Base-by-base conservation (phyloP, 78 protist genomes). In the Dictyostelium firmibasis region DNA sequence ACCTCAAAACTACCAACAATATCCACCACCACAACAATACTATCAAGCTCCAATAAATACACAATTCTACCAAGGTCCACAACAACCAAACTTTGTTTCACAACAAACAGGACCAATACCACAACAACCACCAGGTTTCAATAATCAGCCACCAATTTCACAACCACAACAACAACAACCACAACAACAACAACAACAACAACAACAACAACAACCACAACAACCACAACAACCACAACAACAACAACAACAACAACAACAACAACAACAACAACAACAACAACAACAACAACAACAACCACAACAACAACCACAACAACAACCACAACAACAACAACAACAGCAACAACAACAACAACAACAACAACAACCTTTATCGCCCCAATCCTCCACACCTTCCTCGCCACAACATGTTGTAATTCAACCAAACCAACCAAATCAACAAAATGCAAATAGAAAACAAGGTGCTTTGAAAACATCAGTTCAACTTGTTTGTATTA, bases 51-150 rank as follows among this genome's bases (percentile, higher is more conserved):
- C 36, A 31, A 33, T 35, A 31, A 74, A 18, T 18, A 18, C 75
- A 67, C 74, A 67, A 41, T 41, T 38, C 35, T n/a, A 77, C n/a
- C 83, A 23, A 77, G 53, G 64, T 69, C 81, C 31, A 43, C 81
- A 84, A 75, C 47, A 20, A 62, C 57, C 57, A 74, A 33, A 41
- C 13, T 77, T 67, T 25, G 81, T 77, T 41, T 53, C 69, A 16
- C 91, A 64, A 70, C 91, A 84, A 67, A n/a, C 36, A 70, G 47
- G n/a, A 16, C 31, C n/a, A 57, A 25, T 23, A 57, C 86, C 69
- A 50, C 86, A 38, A 29, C 86, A 81, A 81, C 70, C 38, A 20
- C 67, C 38, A 8, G 75, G 53, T 29, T 47, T 47, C 86, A 82
- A 60, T 69, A 16, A 81, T 23, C 76, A 53, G 14, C 14, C 36